Base-by-base conservation (phyloP, 2,329 filamentous ascomycete species). In the Diatrype stigma region DNA sequence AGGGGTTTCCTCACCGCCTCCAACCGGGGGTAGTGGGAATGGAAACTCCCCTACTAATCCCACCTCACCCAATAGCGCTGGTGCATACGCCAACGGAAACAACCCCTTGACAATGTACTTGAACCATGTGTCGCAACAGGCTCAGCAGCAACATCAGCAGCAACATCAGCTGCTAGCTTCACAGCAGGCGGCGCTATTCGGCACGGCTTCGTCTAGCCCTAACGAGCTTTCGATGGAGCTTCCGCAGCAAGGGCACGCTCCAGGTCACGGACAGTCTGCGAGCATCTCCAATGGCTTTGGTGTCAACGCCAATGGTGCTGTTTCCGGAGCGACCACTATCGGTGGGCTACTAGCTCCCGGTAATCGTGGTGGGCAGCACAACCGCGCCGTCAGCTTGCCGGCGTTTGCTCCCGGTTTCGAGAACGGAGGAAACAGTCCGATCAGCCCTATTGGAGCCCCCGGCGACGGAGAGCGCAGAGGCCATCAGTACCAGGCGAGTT, bases 31-130 rank as follows among this genome's bases (percentile, higher is more conserved):
- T 56, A 80, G 79, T 61, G 82, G 81, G 59, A 80, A 77, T 66
- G 78, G 78, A 63, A 79, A 72, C 64, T 80, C 75, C 57, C 84
- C 73, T 54, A 84, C 74, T 37, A 76, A 77, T 57, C 71, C 70
- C 51, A 73, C 65, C 71, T 84, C 63, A 71, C 86, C 64, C 45
- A 59, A 57, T 23, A 58, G 53, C 22, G 82, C 87, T 1, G 86
- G 84, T 19, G 82, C 96, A 52, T 83, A 96, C 69, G 94, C 92
- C 68, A 84, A 83, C 47, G 87, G 78, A 63, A 93, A 84, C 75
- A 96, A 96, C 69, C 93, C 93, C 0, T 71, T 97, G 68, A 96
- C 92, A 22, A 85, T 96, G 83, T 97, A 96, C 67, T 80, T 96
- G 52, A 93, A 86, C 70, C 90, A 95, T 65, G 82, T 93, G 26